A percentile compares a stretch with the other conserved stretches of the same genome.
These are phyloP conservation scores for Apiotrichum akiyoshidainum DNA, from an alignment of 1,284 basidiomycete genomes.

Conservation along the genomic window DNA sequence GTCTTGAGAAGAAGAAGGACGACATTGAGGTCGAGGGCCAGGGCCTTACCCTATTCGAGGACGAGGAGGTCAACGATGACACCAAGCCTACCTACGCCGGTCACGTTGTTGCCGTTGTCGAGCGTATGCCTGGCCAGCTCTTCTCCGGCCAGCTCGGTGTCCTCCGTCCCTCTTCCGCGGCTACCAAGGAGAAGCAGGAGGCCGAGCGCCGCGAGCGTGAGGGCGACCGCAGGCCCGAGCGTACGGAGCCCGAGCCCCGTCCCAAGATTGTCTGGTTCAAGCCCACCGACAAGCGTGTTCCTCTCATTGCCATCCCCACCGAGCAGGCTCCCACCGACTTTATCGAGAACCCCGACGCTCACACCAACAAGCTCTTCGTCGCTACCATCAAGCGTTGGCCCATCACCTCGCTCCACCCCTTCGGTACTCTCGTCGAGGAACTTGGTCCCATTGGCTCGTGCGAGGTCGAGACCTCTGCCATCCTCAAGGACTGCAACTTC, in stretches of 20 bases:
- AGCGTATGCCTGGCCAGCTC: slow-evolving; percentile 96
- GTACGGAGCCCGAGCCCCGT: slow-evolving; percentile 69
- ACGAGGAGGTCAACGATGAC: slow-evolving; percentile 97
- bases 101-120: slow-evolving; percentile 97
- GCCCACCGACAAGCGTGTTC: slow-evolving; percentile 98
- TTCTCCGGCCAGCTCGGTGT: slow-evolving; percentile 97
- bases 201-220: slow-evolving; percentile 95
- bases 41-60: slow-evolving; percentile 91
- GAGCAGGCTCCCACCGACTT: slow-evolving; percentile 98
- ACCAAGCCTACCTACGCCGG: slow-evolving; percentile 81
- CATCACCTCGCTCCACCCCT: slow-evolving; percentile 92
- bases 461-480: slow-evolving; percentile 93
- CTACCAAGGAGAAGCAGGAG: slow-evolving; percentile 99
- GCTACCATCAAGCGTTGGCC: slow-evolving; percentile 94
- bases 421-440: slow-evolving; percentile 96
- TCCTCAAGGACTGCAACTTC: slow-evolving; percentile 98
- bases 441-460: slow-evolving; percentile 97
- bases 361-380: slow-evolving; percentile 88
- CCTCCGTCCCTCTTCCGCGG: slow-evolving; percentile 91
- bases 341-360: slow-evolving; percentile 86
- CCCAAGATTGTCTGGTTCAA: slow-evolving; percentile 99
- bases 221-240: slow-evolving; percentile 66
- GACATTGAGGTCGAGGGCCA: slow-evolving; percentile 99
- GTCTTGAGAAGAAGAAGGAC: slow-evolving; percentile 99
- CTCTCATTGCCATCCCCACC: slow-evolving; percentile 97